Evolutionary conservation across 495 filamentous ascomycete species (phyloP), one percentile per base, ranked within the genome.

Genomic region (Xylaria nigripes): DNA sequence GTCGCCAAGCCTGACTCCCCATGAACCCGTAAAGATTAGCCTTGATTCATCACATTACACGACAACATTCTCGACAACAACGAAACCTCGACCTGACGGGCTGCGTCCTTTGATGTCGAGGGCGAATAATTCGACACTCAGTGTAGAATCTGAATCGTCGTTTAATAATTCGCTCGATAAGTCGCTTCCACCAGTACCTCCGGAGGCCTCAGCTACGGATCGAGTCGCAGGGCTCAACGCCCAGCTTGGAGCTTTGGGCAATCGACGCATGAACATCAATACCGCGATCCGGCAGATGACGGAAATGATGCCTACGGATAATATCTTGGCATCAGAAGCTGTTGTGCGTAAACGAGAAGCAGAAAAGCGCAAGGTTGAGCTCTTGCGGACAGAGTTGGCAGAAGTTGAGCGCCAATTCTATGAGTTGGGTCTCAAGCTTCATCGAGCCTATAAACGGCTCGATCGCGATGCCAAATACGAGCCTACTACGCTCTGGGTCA

Each of bases 381-480:
- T 71, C 30, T 72, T 94, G n/a, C 76, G 82, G 40, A 73, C 72
- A 53, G 89, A 94, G 67, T 76, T 94, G 34, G 85, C 84, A 7
- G 89, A 94, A 48, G 81, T 96, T 22, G 79, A 81, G 70, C 76
- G 81, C 54, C 83, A 93, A 68, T 83, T 90, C 63, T 89, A 96
- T 63, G 91, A 96, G 56, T 73, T 92, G 36, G 91, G 91, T 9
- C 64, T 97, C 61, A 88, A 83, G 71, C 67, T 96, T 40, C 82
- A 92, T 63, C 70, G 90, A 45, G 87, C 88, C 6, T 91, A 84
- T 71, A 91, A 88, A 68, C 77, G 86, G 53, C 72, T 78, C 42
- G 86, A 90, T 61, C 76, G 79, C 42, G 78, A 83, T 45, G 78
- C 73, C 3, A 72, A 70, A 15, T 86, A 79, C 51, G 84, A 87